phyloP scores from a whole-genome alignment of 108 stramenopile genomes.

The Cyclotella sp. region DNA sequence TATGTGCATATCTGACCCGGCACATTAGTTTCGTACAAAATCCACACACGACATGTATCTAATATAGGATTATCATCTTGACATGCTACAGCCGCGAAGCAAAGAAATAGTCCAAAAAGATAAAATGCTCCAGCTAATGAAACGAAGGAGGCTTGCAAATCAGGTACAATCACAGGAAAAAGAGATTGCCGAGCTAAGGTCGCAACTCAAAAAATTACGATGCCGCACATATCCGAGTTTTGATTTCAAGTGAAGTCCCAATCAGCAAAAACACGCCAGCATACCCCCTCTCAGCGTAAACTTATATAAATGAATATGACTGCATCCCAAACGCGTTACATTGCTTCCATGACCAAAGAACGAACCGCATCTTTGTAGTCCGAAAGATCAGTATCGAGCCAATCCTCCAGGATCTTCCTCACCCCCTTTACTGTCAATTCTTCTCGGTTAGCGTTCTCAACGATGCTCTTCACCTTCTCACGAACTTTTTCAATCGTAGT shows the following conservation, averaged over 20 bases:
- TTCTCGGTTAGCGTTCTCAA: constrained; percentile 33
- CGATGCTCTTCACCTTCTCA: constrained; percentile 39
- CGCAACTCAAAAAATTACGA: background rate
- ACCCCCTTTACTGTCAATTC: constrained; percentile 44
- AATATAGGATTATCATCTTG: background rate
- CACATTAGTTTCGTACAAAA: background rate
- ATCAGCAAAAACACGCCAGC: background rate
- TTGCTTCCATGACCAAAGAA: constrained; percentile 51
- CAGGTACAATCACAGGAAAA: constrained; percentile 1
- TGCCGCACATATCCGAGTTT: background rate
- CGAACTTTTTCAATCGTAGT: constrained; percentile 33
- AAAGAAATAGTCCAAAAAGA: background rate
- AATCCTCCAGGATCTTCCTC: constrained; percentile 43
- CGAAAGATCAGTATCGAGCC: constrained; percentile 49
- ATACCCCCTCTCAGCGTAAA: background rate
- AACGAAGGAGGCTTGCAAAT: constrained; percentile 18
- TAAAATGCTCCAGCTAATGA: constrained; percentile 9
- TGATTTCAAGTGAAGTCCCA: background rate
- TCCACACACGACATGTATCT: background rate
- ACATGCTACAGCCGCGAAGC: background rate
- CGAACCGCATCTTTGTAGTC: constrained; percentile 47
- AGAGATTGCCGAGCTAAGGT: background rate
- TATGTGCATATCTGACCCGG: background rate
- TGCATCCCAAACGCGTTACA: constrained; percentile 13
- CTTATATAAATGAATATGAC: constrained; percentile 14